These are phyloP conservation scores for Penicillium nordicum DNA, from an alignment of 2,329 filamentous ascomycete species.

Conservation along the genomic window DNA sequence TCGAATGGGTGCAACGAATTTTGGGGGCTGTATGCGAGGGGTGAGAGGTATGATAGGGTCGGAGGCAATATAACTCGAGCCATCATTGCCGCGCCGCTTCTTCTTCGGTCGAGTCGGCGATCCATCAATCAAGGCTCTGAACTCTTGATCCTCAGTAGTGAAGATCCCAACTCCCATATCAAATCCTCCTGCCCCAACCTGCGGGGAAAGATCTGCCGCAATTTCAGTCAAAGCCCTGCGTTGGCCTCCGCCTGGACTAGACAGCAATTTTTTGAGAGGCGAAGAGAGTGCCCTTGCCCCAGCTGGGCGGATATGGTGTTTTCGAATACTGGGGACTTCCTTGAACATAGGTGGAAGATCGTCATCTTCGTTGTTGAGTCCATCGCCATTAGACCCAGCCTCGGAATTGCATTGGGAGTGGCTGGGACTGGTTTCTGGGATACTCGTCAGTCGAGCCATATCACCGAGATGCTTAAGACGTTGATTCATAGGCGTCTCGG, in stretches of 20 bases:
- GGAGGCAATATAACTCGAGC: conserved; percentile 29
- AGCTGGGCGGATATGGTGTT: conserved; percentile 20
- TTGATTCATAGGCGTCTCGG: conserved; percentile 39
- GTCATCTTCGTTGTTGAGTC: conserved; percentile 36
- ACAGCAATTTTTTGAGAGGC: conserved; percentile 33
- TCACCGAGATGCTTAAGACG: conserved; percentile 22
- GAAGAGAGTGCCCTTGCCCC: conserved; percentile 23
- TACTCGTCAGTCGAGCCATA: conserved; percentile 32
- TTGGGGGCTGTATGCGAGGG: conserved; percentile 21
- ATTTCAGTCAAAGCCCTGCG: conserved; percentile 42
- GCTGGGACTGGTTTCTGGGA: conserved; percentile 40
- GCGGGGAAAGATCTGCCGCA: conserved; percentile 42
- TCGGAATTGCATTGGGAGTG: conserved; percentile 25
- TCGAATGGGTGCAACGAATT: conserved; percentile 15
- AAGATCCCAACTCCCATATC: conserved; percentile 39
- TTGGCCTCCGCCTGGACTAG: conserved; percentile 39
- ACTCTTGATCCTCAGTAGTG: conserved; percentile 41
- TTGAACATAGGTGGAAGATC: conserved; percentile 35
- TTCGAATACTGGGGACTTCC: conserved; percentile 13
- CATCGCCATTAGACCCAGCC: conserved; percentile 23
- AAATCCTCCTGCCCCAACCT: conserved; percentile 29
- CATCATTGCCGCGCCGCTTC: conserved; percentile 35
- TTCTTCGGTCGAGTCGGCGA: conserved; percentile 37
- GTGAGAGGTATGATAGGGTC: conserved; percentile 30
- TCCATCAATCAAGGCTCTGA: conserved; percentile 33